Percentiles rank a stretch among this genome's conserved stretches.
These are phyloP conservation scores for Coemansia sp. DNA, from an alignment of 192 early-diverging fungal species.

Conservation along the genomic window DNA sequence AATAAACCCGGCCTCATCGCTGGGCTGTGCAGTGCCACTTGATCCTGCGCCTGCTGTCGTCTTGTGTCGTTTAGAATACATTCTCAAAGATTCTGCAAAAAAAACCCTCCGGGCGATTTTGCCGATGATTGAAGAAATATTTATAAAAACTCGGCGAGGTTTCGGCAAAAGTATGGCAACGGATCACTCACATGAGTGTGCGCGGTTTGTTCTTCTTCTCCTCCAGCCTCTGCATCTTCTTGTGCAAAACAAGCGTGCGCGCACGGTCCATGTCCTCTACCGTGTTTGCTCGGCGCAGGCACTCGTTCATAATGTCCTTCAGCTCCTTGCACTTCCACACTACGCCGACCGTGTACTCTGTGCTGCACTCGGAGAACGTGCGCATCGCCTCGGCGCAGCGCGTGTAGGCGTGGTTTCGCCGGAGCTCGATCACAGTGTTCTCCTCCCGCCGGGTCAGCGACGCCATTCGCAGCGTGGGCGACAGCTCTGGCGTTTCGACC, in stretches of 20 bases:
- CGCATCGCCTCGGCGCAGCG: slow-evolving; percentile 33
- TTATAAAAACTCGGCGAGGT: not conserved
- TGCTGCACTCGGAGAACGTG: slow-evolving; percentile 43
- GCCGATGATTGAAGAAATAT: not conserved
- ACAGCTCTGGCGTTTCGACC: slow-evolving; percentile 24
- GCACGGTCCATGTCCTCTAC: slow-evolving; percentile 49
- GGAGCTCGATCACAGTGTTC: slow-evolving; percentile 40
- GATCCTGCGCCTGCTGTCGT: not conserved
- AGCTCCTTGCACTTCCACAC: slow-evolving; percentile 45
- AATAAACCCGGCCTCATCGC: slow-evolving; percentile 13
- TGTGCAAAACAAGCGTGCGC: slow-evolving; percentile 18
- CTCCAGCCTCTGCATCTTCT: slow-evolving; percentile 23
- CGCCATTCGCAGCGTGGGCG: slow-evolving; percentile 25
- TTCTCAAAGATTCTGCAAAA: not conserved
- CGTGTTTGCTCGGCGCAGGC: slow-evolving; percentile 45
- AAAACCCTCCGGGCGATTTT: too few species aligned
- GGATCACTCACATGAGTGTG: slow-evolving; percentile 17
- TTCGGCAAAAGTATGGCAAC: not conserved
- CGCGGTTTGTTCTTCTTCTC: slow-evolving; percentile 41
- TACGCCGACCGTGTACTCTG: slow-evolving; percentile 42
- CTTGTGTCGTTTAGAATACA: not conserved
- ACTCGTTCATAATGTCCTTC: slow-evolving; percentile 50
- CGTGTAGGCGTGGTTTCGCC: slow-evolving; percentile 34
- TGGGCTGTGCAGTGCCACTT: not conserved
- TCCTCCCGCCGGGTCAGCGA: slow-evolving; percentile 42